A percentile compares a stretch with the other conserved stretches of the same genome.
Evolutionary conservation across 192 early-diverging fungal species (phyloP).

Genomic region (Coemansia sp.): DNA sequence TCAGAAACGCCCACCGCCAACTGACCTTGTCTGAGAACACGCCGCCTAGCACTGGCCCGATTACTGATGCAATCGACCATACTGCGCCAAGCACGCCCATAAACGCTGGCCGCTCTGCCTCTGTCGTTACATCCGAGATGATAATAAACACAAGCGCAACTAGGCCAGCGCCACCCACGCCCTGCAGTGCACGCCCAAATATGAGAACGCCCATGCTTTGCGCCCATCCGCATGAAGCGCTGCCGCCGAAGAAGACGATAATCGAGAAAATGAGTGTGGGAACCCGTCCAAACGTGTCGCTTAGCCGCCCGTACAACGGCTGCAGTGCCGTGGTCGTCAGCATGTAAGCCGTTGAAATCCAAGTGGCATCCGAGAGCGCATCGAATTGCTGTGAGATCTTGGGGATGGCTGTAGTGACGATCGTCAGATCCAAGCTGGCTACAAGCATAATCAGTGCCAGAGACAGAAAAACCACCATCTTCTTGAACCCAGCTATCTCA

Average conservation of each 20-base stretch:
- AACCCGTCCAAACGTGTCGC: conserved; percentile 83
- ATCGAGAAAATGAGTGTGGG: conserved; percentile 58
- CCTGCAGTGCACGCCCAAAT: conserved; percentile 65
- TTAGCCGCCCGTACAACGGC: conserved; percentile 74
- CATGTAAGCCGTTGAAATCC: conserved; percentile 77
- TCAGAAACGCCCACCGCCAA: conserved; percentile 73
- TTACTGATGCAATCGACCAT: conserved; percentile 63
- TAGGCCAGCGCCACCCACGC: conserved; percentile 66
- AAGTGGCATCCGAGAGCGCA: conserved; percentile 62
- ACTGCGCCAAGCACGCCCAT: conserved; percentile 58
- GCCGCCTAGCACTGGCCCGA: conserved; percentile 72
- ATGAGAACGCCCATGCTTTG: conserved; percentile 68
- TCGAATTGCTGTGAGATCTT: conserved; percentile 63
- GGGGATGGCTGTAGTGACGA: conserved; percentile 64
- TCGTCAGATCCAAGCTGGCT: conserved; percentile 71
- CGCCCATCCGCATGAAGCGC: conserved; percentile 58
- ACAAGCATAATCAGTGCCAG: conserved; percentile 66
- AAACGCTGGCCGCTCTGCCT: conserved; percentile 33
- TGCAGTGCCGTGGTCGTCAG: conserved; percentile 73
- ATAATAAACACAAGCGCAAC: conserved; percentile 66
- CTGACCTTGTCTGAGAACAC: conserved; percentile 65
- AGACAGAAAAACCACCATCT: conserved; percentile 11
- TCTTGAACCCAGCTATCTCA: conserved; percentile 3
- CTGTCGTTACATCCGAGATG: conserved; percentile 64
- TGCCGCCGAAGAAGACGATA: conserved; percentile 58